These are phyloP conservation scores for Eurotiales sp. DNA, from an alignment of 2,329 filamentous ascomycete species.

Conservation along the genomic window DNA sequence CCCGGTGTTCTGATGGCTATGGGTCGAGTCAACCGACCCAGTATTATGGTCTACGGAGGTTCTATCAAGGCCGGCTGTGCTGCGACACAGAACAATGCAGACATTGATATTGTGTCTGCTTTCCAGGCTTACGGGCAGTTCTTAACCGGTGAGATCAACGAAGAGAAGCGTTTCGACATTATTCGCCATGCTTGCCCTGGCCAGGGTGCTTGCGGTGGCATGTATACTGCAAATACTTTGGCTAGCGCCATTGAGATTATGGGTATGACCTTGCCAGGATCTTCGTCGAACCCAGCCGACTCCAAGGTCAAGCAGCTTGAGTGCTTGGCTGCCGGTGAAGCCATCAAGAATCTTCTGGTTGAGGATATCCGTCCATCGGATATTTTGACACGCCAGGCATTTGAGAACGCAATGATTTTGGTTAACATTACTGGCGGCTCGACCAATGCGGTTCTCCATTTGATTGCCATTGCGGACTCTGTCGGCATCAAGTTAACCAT, in stretches of 20 bases:
- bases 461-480: constrained; percentile 78
- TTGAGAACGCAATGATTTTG: constrained; percentile 81
- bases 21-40: constrained; percentile 89
- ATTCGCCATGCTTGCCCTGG: constrained; percentile 88
- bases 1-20: constrained; percentile 88
- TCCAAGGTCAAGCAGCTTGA: constrained; percentile 68
- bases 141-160: constrained; percentile 83
- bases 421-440: constrained; percentile 80
- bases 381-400: constrained; percentile 74
- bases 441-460: constrained; percentile 79
- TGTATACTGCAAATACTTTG: constrained; percentile 78
- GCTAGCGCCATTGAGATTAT: constrained; percentile 69
- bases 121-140: constrained; percentile 98
- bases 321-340: constrained; percentile 67
- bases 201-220: constrained; percentile 78
- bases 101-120: constrained; percentile 91
- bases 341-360: constrained; percentile 69
- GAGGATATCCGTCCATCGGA: constrained; percentile 75
- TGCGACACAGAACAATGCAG: constrained; percentile 64
- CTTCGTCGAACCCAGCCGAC: constrained; percentile 74
- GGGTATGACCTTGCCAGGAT: constrained; percentile 77
- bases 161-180: constrained; percentile 89
- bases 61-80: constrained; percentile 90
- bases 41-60: constrained; percentile 96
- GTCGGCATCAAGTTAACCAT: constrained; percentile 79